A percentile compares a stretch with the other conserved stretches of the same genome.
phyloP scores from a whole-genome alignment of 768 basidiomycete genomes.

The Amanita polypyramis region DNA sequence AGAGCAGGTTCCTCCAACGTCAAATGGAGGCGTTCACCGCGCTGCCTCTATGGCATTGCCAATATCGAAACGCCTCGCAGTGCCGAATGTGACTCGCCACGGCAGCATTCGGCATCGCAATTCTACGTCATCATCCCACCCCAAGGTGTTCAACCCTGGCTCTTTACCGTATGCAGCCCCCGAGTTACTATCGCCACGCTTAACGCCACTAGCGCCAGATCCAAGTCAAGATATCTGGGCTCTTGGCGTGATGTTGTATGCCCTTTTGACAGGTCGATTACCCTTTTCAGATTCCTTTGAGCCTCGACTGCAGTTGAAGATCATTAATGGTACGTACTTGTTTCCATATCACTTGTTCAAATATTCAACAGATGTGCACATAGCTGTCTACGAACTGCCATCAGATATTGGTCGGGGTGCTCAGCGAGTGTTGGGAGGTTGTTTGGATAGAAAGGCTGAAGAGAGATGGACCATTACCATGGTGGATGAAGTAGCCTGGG shows the following conservation, averaged over 20 bases:
- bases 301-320: slow-evolving; percentile 86
- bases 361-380: neutral
- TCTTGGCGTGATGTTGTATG: slow-evolving; percentile 81
- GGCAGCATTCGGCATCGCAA: slow-evolving; percentile 41
- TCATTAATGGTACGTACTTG: slow-evolving; percentile 55
- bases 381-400: slow-evolving; percentile 58
- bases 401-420: slow-evolving; percentile 46
- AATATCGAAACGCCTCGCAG: slow-evolving; percentile 16
- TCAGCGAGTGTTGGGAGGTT: slow-evolving; percentile 66
- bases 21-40: slow-evolving; percentile 23
- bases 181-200: slow-evolving; percentile 57
- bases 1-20: slow-evolving; percentile 12
- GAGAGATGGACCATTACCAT: slow-evolving; percentile 73
- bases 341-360: slow-evolving; percentile 10
- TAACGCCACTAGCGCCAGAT: slow-evolving; percentile 29
- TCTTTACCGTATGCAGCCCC: slow-evolving; percentile 89
- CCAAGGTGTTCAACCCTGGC: slow-evolving; percentile 43
- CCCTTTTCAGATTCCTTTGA: slow-evolving; percentile 90
- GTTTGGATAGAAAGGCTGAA: slow-evolving; percentile 53
- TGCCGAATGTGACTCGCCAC: slow-evolving; percentile 27
- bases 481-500: slow-evolving; percentile 77
- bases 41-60: slow-evolving; percentile 29
- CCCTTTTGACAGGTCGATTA: slow-evolving; percentile 72
- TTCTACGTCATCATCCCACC: slow-evolving; percentile 23
- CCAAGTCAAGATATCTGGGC: slow-evolving; percentile 96